Percentiles rank a stretch among this genome's conserved stretches.
Conservation (phyloP, 2,329 filamentous ascomycete species). For the Gliomastix tumulicola region DNA sequence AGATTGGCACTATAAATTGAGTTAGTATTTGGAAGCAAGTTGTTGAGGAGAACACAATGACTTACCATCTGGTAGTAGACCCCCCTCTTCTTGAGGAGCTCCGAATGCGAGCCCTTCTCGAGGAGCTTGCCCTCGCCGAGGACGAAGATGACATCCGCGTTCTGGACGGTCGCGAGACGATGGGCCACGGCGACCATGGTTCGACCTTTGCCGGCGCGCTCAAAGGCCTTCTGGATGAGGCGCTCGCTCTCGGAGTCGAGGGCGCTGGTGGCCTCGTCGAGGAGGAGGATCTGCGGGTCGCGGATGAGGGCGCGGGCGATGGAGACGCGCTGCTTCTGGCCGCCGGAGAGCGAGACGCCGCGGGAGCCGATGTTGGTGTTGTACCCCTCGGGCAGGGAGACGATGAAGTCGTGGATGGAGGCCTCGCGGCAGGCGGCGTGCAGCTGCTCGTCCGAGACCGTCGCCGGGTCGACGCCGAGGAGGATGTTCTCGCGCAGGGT, state of each 20-base stretch:
- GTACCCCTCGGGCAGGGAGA: slow-evolving; percentile 60
- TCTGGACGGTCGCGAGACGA: slow-evolving; percentile 68
- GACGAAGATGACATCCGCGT: slow-evolving; percentile 75
- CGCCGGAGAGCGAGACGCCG: slow-evolving; percentile 62
- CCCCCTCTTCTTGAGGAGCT: slow-evolving; percentile 42
- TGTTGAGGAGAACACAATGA: too few species aligned
- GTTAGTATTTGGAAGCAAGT: too few species aligned
- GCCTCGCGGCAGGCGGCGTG: slow-evolving; percentile 51
- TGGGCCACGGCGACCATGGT: slow-evolving; percentile 75
- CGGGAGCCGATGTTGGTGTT: slow-evolving; percentile 60
- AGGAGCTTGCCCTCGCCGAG: slow-evolving; percentile 54
- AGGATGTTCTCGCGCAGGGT: slow-evolving; percentile 64
- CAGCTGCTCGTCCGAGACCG: slow-evolving; percentile 43
- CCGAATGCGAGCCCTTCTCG: slow-evolving; percentile 45
- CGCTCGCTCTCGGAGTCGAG: slow-evolving; percentile 58
- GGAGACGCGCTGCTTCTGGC: slow-evolving; percentile 63
- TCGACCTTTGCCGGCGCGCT: slow-evolving; percentile 50
- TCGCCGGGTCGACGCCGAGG: slow-evolving; percentile 51
- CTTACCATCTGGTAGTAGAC: slow-evolving; percentile 54
- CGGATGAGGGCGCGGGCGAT: slow-evolving; percentile 64
- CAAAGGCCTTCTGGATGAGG: slow-evolving; percentile 61
- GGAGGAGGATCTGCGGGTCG: slow-evolving; percentile 56
- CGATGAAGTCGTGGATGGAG: slow-evolving; percentile 65
- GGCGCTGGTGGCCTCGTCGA: slow-evolving; percentile 68
- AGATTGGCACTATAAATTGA: slow-evolving; percentile 43